These are phyloP conservation scores for Raffaelea ambrosiae DNA, from an alignment of 2,329 filamentous ascomycete genomes.

Conservation along the genomic window DNA sequence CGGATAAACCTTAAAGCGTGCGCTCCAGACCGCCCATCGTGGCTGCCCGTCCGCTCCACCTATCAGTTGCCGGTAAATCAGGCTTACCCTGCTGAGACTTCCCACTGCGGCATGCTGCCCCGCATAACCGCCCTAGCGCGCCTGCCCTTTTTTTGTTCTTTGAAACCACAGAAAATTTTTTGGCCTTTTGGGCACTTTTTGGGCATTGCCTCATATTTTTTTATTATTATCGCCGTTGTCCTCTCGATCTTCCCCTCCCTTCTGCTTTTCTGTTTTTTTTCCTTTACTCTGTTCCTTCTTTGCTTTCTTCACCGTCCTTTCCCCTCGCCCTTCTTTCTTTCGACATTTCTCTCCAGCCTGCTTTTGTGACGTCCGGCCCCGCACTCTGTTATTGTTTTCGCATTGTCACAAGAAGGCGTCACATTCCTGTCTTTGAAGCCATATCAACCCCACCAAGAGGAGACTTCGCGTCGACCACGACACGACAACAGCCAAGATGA, in stretches of 20 bases:
- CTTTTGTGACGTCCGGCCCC: too few species aligned
- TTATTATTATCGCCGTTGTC: not conserved
- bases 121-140: constrained; percentile 13
- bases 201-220: too few species aligned
- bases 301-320: not conserved
- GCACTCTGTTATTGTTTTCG: too few species aligned
- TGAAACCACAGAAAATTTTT: not conserved
- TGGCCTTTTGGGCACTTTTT: not conserved
- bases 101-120: constrained; percentile 5
- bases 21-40: too few species aligned
- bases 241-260: not conserved
- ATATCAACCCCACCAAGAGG: not conserved
- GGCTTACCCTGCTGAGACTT: constrained; percentile 3
- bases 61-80: constrained; percentile 10
- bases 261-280: not conserved
- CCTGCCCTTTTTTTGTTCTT: constrained; percentile 8
- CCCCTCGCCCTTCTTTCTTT: too few species aligned
- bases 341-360: too few species aligned
- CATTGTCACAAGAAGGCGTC: too few species aligned
- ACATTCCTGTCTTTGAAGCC: not conserved
- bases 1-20: too few species aligned
- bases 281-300: not conserved
- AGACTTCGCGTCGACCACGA: not conserved
- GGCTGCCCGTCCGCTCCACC: not conserved
- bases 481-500: constrained; percentile 47